These are phyloP conservation scores for Cercospora brassicicola DNA, from an alignment of 2,329 filamentous ascomycete species.

Conservation along the genomic window DNA sequence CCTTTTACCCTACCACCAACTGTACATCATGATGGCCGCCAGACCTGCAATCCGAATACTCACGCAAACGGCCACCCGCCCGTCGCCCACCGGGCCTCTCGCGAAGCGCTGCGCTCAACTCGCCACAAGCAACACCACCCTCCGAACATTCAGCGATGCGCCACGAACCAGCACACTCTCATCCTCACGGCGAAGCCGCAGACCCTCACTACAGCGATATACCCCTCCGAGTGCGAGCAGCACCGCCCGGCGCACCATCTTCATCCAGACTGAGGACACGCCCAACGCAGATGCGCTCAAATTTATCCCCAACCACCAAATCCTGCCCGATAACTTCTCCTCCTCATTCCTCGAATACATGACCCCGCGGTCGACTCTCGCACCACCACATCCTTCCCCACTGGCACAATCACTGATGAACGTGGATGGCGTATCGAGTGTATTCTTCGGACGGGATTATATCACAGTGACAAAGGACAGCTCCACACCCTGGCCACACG, in stretches of 20 bases:
- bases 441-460: constrained; percentile 93
- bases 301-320: constrained; percentile 85
- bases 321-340: constrained; percentile 72
- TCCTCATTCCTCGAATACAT: constrained; percentile 89
- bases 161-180: constrained; percentile 28
- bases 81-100: neutral
- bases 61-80: neutral
- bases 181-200: constrained; percentile 25
- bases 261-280: constrained; percentile 94
- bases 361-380: constrained; percentile 79
- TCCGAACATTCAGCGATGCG: constrained; percentile 26
- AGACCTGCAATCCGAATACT: constrained; percentile 6
- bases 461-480: constrained; percentile 93
- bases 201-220: constrained; percentile 30
- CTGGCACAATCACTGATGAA: constrained; percentile 88
- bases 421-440: constrained; percentile 88
- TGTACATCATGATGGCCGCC: neutral
- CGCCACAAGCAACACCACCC: constrained; percentile 1
- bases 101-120: neutral
- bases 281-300: constrained; percentile 94
- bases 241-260: constrained; percentile 67
- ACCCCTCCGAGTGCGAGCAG: constrained; percentile 25
- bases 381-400: constrained; percentile 78
- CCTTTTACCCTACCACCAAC: neutral
- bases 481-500: constrained; percentile 87